Evolutionary conservation across 2,329 filamentous ascomycete genomes (phyloP).

Genomic region (Pseudocercospora macadamiae): DNA sequence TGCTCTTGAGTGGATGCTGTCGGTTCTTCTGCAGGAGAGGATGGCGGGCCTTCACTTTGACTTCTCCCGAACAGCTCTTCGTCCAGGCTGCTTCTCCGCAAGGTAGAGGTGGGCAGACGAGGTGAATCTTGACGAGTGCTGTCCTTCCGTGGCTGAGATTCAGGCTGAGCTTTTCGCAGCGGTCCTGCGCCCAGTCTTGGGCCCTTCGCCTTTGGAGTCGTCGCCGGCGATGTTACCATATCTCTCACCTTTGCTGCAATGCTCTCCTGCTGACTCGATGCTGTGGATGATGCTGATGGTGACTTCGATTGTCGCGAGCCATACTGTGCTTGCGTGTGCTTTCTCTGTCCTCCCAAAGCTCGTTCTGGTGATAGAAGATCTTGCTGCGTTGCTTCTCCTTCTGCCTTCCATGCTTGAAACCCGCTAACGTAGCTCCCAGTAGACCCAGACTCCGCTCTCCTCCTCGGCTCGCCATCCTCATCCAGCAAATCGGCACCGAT

Average conservation of each 20-base stretch:
- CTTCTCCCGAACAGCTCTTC: not conserved
- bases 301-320: too few relatives aligned
- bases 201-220: not conserved
- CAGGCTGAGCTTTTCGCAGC: not conserved
- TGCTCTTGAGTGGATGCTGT: not conserved
- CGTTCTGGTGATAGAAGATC: not conserved
- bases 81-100: not conserved
- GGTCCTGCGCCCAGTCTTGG: not conserved
- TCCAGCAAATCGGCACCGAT: not conserved
- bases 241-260: too few relatives aligned
- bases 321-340: too few relatives aligned
- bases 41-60: not conserved
- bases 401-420: not conserved
- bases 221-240: not conserved
- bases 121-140: not conserved
- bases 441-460: conserved; percentile 1
- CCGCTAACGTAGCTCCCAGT: conserved; percentile 7
- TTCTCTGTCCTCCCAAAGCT: too few relatives aligned
- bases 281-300: too few relatives aligned
- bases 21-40: not conserved
- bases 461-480: conserved; percentile 3
- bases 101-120: not conserved
- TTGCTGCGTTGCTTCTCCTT: not conserved
- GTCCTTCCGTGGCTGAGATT: too few relatives aligned
- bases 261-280: too few relatives aligned